Base-by-base conservation (phyloP, 306 rosid genomes). In the peach (Prunus persica) region DNA sequence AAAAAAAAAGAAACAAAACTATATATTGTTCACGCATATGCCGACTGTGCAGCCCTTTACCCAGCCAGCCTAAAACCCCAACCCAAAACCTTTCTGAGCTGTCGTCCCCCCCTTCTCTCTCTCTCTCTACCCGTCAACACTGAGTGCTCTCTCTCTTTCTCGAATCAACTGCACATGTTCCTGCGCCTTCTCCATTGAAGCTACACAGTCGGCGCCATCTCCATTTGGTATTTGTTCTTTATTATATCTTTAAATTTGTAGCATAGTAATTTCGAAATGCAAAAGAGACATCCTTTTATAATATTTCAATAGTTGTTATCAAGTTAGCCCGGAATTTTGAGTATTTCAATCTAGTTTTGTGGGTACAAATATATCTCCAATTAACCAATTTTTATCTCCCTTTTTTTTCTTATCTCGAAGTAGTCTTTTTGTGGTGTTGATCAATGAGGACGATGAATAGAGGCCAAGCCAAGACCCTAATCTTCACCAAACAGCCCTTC, bases 401-500 rank as follows among this genome's bases (percentile, higher is more conserved):
- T 27, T 51, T 70, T 51, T 49, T 6, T 22, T 46, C 22, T 8
- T 27, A 3, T 70, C 11, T 30, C 50, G 7, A 45, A 43, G 24
- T 22, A 5, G 46, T 16, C 6, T 22, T 24, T 65, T 49, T 67
- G 43, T 71, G 47, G 63, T 22, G 11, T 32, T 72, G 55, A 43
- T 46, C 50, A 75, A 60, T 63, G 32, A 38, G 22, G 55, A 56
- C 67, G 82, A 87, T 87, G 93, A 77, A 72, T 52, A 80, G 57
- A 73, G 79, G 68, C n/a, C 87, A 73, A 81, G 71, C 69, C 14
- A 86, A 89, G 47, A 86, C 82, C 78, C 13, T 88, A 16, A 71
- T 72, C 67, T 93, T 89, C 82, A 88, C 98, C 8, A 93, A 93
- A 78, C 84, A 91, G 56, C 98, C 95, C 5, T 93, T 85, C 77